Base-by-base conservation (phyloP, 345 rosid species). In the Excoecaria cochinchinensis region DNA sequence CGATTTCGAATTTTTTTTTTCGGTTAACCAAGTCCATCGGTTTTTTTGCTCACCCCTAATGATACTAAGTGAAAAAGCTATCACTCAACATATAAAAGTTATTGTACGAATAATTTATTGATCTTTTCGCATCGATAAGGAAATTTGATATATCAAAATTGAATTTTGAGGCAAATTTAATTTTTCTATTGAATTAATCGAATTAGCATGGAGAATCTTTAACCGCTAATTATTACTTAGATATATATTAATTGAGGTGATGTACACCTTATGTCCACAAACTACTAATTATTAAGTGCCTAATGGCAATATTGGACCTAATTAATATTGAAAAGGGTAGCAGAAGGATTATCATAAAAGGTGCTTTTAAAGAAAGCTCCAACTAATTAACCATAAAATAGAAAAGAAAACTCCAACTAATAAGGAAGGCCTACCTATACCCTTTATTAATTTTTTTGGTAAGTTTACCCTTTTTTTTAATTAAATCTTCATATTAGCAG, bases 331-430 rank as follows among this genome's bases (percentile, higher is more conserved):
- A 77, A 66, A 77, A 72, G 55, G 40, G 66, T 1, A 44, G 48
- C 10, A 44, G 8, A 44, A 44, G 48, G 48, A 44, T 44, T 44
- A 58, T 60, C 38, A 77, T 36, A 57, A 73, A 67, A 73, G 61
- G 46, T 68, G 12, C 57, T 40, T 78, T 78, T 51, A 48, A 69
- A 61, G 70, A 70, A 39, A 76, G 63, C 69, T 52, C 46, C 61
- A 51, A 39, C 31, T 31, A 31, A 31, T 31, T 31, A 31, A 31
- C 31, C 31, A 31, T 0, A 31, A 31, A 31, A 31, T 31, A 31
- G 31, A 31, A 48, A 69, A 61, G 70, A 70, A 39, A 76, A 55
- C 69, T 52, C 46, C 61, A 51, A 39, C 69, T 48, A 76, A 60
- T 51, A 60, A 36, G 62, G 55, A 76, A 70, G 55, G 42, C 64